Conservation (phyloP, 106 monocot species). For the Dioscorea dumetorum region DNA sequence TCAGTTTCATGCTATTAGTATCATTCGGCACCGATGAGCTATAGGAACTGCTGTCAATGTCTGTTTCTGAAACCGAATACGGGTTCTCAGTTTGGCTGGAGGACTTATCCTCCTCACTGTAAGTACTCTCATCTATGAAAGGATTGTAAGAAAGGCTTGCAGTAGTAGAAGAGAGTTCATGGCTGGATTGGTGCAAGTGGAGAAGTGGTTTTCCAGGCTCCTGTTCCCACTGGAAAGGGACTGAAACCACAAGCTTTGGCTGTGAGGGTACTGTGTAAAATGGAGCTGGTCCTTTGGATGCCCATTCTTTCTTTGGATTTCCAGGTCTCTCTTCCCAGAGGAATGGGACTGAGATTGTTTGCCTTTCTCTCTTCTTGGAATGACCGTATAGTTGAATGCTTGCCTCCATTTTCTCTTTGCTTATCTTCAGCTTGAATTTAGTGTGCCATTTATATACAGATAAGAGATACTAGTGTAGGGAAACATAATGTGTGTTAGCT, state of each 20-base stretch:
- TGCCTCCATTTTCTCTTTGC: slow-evolving; percentile 22
- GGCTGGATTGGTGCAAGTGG: background rate
- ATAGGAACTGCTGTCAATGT: slow-evolving; percentile 27
- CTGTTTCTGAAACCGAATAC: slow-evolving; percentile 33
- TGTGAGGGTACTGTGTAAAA: slow-evolving; percentile 20
- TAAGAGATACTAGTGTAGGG: background rate
- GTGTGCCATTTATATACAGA: background rate
- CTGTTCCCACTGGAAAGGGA: slow-evolving; percentile 71
- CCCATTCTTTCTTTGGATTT: slow-evolving; percentile 43
- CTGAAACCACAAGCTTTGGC: slow-evolving; percentile 38
- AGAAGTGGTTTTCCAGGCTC: slow-evolving; percentile 52
- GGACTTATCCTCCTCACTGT: slow-evolving; percentile 4
- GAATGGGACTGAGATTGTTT: slow-evolving; percentile 58
- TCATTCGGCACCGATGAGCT: slow-evolving; percentile 6
- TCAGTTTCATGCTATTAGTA: slow-evolving; percentile 1
- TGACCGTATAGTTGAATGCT: slow-evolving; percentile 1
- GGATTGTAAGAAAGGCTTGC: slow-evolving; percentile 7
- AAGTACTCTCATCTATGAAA: slow-evolving; percentile 18
- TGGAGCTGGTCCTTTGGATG: background rate
- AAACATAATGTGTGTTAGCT: slow-evolving; percentile 18
- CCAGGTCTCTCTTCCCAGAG: slow-evolving; percentile 71
- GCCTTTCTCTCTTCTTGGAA: slow-evolving; percentile 22
- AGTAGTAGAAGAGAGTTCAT: background rate
- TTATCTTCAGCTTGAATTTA: background rate
- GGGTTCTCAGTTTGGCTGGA: slow-evolving; percentile 31